Base-by-base conservation (phyloP, 1,284 basidiomycete species). In the Austropuccinia psidii region DNA sequence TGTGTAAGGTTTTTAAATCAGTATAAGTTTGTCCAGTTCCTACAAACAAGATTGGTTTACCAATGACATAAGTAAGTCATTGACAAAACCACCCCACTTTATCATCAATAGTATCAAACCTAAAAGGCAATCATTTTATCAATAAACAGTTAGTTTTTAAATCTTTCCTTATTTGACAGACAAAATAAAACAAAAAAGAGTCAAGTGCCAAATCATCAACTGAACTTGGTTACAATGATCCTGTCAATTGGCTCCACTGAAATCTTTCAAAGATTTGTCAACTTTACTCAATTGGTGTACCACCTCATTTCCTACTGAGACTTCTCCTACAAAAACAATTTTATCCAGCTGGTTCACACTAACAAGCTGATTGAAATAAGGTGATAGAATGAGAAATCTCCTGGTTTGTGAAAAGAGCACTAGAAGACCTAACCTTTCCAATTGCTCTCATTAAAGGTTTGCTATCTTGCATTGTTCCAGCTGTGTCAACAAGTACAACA, bases 31-130 rank as follows among this genome's bases (percentile, higher is more conserved):
- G 79, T 11, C 67, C 66, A 15, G 93, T 95, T 13, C 93, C 93
- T 76, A 97, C 92, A 80, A 97, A 97, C 31, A 96, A 85, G 81
- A 97, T 96, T 11, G 93, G 93, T 79, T 96, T 93, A 24, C 93
- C 93, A 4, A 93, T 97, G 52, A 95, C 91, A 81, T 95, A 96
- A n/a, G n/a, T n/a, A n/a, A 49, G 93, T 95, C 94, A 97, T 97
- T 3, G 91, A 94, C 67, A 97, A 84, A 11, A 93, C 94, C 2
- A 94, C 93, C 47, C 93, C 66, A 97, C 93, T 85, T 92, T 92
- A 82, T 93, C 91, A 78, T 92, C 91, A 13, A 97, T 94, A 0
- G 93, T 97, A 80, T 97, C 93, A 88, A 94, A 96, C 73, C 76
- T 77, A 41, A 11, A 39, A 8, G 33, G 24, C 37, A 33, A 31